Evolutionary conservation across 768 basidiomycete species (phyloP).

Genomic region (Pleurotus tuber-regium): DNA sequence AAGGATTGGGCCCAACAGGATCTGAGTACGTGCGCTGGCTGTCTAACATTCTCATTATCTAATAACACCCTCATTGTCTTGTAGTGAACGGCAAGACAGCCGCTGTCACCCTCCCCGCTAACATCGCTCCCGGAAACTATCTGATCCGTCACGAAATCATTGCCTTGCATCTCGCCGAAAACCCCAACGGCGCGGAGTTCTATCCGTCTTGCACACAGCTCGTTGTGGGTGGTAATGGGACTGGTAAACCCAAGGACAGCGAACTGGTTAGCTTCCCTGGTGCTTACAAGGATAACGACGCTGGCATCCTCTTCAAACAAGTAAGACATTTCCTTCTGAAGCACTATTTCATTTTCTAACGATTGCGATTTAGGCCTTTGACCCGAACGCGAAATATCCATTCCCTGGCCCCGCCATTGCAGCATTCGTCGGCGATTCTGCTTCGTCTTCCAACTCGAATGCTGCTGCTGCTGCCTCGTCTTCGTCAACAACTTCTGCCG

Average conservation of each 20-base stretch:
- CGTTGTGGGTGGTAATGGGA: constrained; percentile 50
- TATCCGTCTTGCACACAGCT: constrained; percentile 72
- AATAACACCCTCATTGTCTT: too few relatives aligned
- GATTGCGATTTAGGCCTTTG: constrained; percentile 33
- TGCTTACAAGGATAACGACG: constrained; percentile 66
- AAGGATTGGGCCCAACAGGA: constrained; percentile 52
- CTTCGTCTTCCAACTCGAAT: constrained; percentile 2
- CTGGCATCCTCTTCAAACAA: constrained; percentile 60
- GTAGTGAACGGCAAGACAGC: constrained; percentile 42
- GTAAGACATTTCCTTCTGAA: constrained; percentile 25
- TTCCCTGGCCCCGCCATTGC: constrained; percentile 56
- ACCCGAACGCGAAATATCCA: constrained; percentile 27
- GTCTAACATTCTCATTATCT: too few relatives aligned
- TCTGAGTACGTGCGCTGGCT: constrained; percentile 44
- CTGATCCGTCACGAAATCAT: constrained; percentile 80
- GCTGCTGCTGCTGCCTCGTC: constrained; percentile 4
- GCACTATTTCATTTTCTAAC: too few relatives aligned
- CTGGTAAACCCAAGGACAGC: constrained; percentile 39
- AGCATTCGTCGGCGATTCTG: constrained; percentile 27
- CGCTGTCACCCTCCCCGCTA: constrained; percentile 42
- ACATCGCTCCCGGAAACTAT: constrained; percentile 67
- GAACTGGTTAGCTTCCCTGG: constrained; percentile 70
- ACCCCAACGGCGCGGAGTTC: constrained; percentile 67
- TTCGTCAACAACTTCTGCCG: neutral
- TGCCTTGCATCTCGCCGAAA: constrained; percentile 64